A percentile compares a stretch with the other conserved stretches of the same genome.
phyloP scores from a whole-genome alignment of 202 grass and related monocot species.

The Bolboschoenoplectus hybrid region DNA sequence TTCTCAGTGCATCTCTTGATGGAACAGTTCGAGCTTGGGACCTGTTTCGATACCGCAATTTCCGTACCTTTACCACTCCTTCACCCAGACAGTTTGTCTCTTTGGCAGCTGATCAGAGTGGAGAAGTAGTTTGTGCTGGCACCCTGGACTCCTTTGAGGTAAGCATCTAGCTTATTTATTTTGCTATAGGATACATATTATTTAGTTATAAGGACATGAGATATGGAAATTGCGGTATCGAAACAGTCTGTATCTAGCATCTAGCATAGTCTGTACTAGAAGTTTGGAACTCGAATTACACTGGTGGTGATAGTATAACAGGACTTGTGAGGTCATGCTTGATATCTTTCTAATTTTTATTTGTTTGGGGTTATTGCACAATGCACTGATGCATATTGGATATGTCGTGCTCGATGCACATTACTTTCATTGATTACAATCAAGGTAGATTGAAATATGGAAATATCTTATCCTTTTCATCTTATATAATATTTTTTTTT shows the following conservation, averaged over 20 bases:
- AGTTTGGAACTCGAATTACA: background rate
- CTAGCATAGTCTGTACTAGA: background rate
- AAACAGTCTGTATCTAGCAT: too few relatives aligned
- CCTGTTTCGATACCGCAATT: constrained; percentile 95
- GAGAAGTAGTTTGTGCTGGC: constrained; percentile 94
- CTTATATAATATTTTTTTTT: background rate
- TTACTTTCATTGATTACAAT: background rate
- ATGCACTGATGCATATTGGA: background rate
- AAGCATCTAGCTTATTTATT: background rate
- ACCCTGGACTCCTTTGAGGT: constrained; percentile 99
- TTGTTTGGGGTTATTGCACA: background rate
- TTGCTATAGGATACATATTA: background rate
- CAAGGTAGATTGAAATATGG: constrained; percentile 20
- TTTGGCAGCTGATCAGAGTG: constrained; percentile 82
- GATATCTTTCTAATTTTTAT: constrained; percentile 28
- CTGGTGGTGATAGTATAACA: background rate
- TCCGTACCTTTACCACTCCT: constrained; percentile 85
- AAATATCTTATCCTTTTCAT: background rate
- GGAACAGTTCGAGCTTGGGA: constrained; percentile 93
- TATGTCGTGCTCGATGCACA: background rate
- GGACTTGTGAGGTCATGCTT: background rate
- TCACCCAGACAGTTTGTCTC: constrained; percentile 92
- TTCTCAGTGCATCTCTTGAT: constrained; percentile 92
- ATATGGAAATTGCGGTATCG: background rate
- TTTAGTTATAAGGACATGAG: background rate